phyloP scores from a whole-genome alignment of 352 stramenopile species.

The Globisporangium barbulae region DNA sequence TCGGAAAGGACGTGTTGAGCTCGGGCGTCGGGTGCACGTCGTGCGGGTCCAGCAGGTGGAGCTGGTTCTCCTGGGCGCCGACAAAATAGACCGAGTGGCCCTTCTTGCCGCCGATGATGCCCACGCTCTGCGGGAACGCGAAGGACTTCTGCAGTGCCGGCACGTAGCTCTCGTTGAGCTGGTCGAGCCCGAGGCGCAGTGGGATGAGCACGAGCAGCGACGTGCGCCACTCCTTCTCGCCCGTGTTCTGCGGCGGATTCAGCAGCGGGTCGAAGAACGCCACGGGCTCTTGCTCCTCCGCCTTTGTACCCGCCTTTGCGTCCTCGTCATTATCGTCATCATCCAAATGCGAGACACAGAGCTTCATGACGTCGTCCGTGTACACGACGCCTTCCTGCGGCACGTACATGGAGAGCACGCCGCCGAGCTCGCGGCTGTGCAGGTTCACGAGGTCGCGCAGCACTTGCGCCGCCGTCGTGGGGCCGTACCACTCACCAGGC shows the following conservation, averaged over 20 bases:
- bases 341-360: constrained; percentile 67
- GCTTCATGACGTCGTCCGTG: constrained; percentile 65
- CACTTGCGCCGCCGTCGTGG: constrained; percentile 86
- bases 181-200: constrained; percentile 89
- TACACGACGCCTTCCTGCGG: constrained; percentile 83
- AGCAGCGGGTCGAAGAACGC: constrained; percentile 86
- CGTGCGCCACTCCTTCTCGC: constrained; percentile 72
- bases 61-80: constrained; percentile 74
- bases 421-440: constrained; percentile 46
- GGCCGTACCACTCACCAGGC: constrained; percentile 91
- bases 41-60: constrained; percentile 86
- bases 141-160: constrained; percentile 76
- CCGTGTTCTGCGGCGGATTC: constrained; percentile 51
- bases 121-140: constrained; percentile 90
- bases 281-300: not conserved
- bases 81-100: constrained; percentile 96
- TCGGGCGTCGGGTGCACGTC: constrained; percentile 61
- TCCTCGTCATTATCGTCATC: constrained; percentile 15
- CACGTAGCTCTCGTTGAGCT: constrained; percentile 81
- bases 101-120: constrained; percentile 93
- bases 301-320: not conserved
- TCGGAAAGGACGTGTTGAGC: constrained; percentile 70
- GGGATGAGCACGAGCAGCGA: constrained; percentile 91
- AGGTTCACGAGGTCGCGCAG: constrained; percentile 84
- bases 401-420: constrained; percentile 69